phyloP scores from a whole-genome alignment of 1,139 yeast species.

The Saccharomyces hybrid region DNA sequence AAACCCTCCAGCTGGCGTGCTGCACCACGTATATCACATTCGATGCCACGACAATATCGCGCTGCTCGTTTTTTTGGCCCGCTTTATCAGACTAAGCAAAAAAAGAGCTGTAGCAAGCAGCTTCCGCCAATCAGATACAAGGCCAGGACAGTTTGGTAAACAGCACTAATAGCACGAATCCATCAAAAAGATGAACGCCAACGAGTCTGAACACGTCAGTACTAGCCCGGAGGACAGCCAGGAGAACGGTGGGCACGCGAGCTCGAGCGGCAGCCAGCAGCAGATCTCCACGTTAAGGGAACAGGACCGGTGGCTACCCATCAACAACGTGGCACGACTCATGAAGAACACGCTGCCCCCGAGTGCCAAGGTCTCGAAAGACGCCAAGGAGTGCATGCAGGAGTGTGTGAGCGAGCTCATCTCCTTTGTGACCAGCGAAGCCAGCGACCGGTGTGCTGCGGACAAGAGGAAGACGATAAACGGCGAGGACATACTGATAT shows the following conservation, averaged over 20 bases:
- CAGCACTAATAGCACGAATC: not conserved
- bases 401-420: constrained; percentile 94
- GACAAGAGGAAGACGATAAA: constrained; percentile 76
- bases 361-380: constrained; percentile 89
- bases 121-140: not conserved
- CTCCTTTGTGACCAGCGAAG: constrained; percentile 79
- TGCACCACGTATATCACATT: not conserved
- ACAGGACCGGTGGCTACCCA: constrained; percentile 79
- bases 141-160: not conserved
- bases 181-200: not conserved
- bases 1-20: not conserved
- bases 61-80: not conserved
- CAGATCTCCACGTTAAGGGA: constrained; percentile 36
- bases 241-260: not conserved
- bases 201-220: not conserved
- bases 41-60: not conserved
- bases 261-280: constrained; percentile 3
- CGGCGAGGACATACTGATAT: constrained; percentile 68
- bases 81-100: not conserved
- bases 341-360: constrained; percentile 88
- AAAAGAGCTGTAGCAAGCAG: not conserved
- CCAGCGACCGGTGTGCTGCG: constrained; percentile 64
- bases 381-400: constrained; percentile 95
- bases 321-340: constrained; percentile 83
- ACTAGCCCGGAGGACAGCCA: not conserved